These are phyloP conservation scores for Lentinus tigrinus DNA, from an alignment of 768 basidiomycete genomes.

Conservation along the genomic window DNA sequence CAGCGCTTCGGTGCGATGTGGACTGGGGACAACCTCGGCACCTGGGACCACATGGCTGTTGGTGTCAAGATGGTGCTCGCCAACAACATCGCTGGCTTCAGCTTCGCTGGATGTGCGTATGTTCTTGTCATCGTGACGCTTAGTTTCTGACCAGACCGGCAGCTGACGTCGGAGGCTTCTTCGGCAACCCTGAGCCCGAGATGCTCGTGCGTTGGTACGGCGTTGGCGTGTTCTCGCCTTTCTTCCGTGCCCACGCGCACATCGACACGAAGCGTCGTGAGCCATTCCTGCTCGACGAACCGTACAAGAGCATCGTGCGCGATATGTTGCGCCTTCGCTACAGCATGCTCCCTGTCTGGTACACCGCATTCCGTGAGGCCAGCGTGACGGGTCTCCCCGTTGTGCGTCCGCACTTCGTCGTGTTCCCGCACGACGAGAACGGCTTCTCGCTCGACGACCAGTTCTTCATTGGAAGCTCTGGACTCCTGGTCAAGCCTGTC, in stretches of 20 bases:
- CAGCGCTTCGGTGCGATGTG: conserved; percentile 97
- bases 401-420: conserved; percentile 90
- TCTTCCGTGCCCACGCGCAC: conserved; percentile 98
- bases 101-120: conserved; percentile 83
- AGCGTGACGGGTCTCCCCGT: conserved; percentile 80
- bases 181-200: conserved; percentile 92
- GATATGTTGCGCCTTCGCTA: conserved; percentile 83
- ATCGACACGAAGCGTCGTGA: conserved; percentile 97
- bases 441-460: conserved; percentile 94
- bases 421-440: conserved; percentile 84
- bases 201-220: conserved; percentile 98
- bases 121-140: not conserved
- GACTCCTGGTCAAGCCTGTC: conserved; percentile 89
- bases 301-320: conserved; percentile 80
- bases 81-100: conserved; percentile 86
- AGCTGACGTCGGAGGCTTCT: conserved; percentile 99
- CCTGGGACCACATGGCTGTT: conserved; percentile 96
- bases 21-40: conserved; percentile 98
- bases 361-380: conserved; percentile 93
- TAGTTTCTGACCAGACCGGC: not conserved
- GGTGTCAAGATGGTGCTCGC: conserved; percentile 92
- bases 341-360: conserved; percentile 88
- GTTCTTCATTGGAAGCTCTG: conserved; percentile 86
- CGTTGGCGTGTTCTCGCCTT: conserved; percentile 91
- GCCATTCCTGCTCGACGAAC: conserved; percentile 89